Evolutionary conservation across 192 early-diverging fungal genomes (phyloP).

Genomic region (Backusella circina): DNA sequence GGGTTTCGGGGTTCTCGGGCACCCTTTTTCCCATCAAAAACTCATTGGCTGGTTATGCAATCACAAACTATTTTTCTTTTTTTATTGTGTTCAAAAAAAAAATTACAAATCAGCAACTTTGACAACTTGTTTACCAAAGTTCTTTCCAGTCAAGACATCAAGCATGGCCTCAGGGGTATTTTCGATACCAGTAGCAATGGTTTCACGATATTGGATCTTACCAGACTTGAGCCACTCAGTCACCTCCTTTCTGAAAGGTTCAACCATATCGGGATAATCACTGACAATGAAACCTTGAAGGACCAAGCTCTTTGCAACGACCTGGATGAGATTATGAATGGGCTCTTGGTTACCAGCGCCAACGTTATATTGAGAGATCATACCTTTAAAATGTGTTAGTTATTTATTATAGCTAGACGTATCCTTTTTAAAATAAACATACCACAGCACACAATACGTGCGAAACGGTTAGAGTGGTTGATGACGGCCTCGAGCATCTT

Average conservation of each 20-base stretch:
- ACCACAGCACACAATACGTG: conserved; percentile 68
- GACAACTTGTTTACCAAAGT: conserved; percentile 66
- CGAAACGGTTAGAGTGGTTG: conserved; percentile 54
- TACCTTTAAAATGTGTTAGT: conserved; percentile 5
- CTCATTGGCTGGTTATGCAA: not conserved
- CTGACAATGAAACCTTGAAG: conserved; percentile 65
- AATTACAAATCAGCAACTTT: conserved; percentile 46
- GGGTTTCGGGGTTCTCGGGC: not conserved
- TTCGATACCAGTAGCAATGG: conserved; percentile 62
- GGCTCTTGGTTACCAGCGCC: conserved; percentile 34
- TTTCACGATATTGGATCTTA: conserved; percentile 57
- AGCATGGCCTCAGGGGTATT: conserved; percentile 57
- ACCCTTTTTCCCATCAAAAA: not conserved
- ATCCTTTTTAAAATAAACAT: no score
- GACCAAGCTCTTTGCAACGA: conserved; percentile 54
- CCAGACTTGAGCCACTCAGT: conserved; percentile 49
- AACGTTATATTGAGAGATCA: conserved; percentile 66
- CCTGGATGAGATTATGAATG: conserved; percentile 51
- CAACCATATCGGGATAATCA: conserved; percentile 41
- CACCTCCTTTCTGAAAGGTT: conserved; percentile 55
- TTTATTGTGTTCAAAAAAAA: not conserved
- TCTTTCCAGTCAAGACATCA: conserved; percentile 59
- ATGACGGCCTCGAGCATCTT: conserved; percentile 72
- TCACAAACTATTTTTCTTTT: not conserved
- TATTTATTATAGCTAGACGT: no score